These are phyloP conservation scores for Colletotrichum chlorophyti DNA, from an alignment of 2,329 filamentous ascomycete species.

Conservation along the genomic window DNA sequence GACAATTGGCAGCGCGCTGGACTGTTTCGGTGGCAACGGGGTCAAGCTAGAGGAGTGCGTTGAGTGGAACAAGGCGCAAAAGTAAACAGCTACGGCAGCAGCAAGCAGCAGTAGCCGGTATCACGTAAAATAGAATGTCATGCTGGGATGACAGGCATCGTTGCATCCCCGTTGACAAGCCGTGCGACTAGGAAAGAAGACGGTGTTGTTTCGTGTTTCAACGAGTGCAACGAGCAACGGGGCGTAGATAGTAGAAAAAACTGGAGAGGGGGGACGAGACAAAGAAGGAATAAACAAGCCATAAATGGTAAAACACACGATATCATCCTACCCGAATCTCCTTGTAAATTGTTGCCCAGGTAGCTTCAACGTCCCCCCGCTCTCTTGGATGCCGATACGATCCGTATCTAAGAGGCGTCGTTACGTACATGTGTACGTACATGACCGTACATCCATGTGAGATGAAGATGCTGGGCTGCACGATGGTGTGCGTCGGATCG, in stretches of 20 bases:
- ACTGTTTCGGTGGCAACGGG: conserved; percentile 90
- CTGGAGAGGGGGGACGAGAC: not conserved
- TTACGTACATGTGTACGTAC: conserved; percentile 18
- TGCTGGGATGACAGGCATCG: conserved; percentile 23
- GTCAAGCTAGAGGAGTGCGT: conserved; percentile 91
- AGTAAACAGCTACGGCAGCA: conserved; percentile 40
- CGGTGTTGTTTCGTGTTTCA: conserved; percentile 18
- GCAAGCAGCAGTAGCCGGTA: not conserved
- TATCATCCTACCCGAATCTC: too few species aligned
- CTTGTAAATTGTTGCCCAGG: too few species aligned
- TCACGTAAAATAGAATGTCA: conserved; percentile 15
- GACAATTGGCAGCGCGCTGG: conserved; percentile 94
- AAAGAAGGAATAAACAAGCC: not conserved
- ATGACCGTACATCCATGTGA: conserved; percentile 1
- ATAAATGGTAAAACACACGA: not conserved
- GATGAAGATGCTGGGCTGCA: conserved; percentile 6
- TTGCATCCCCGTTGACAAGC: conserved; percentile 4
- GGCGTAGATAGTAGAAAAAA: conserved; percentile 10
- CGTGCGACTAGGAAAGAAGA: conserved; percentile 12
- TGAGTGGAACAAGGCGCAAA: conserved; percentile 72
- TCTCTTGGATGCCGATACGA: not conserved
- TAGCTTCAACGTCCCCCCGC: not conserved
- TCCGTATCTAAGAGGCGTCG: conserved; percentile 4
- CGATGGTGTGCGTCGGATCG: conserved; percentile 22
- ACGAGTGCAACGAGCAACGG: conserved; percentile 15